Evolutionary conservation across 2,329 filamentous ascomycete species (phyloP), one percentile per base, ranked within the genome.

Genomic region (Monilinia aucupariae): DNA sequence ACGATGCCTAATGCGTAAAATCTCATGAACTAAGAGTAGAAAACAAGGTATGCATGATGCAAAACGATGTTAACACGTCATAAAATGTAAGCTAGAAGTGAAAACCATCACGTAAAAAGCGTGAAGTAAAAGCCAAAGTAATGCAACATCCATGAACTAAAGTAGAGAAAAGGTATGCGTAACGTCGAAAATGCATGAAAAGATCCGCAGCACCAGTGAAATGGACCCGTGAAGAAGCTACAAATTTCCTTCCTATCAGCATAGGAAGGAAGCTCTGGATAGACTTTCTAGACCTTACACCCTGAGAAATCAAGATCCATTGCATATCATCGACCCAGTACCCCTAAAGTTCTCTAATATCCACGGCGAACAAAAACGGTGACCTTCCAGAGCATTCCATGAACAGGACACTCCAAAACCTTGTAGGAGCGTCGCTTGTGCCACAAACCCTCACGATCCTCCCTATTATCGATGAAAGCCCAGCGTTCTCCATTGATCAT

Each of bases 331-430:
- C 4, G 13, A 37, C 27, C 7, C 13, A 37, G 47, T 34, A 8
- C 41, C 41, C 43, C 20, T 47, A 12, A 34, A 45, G 45, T 4
- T 4, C 12, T 4, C 22, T 61, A 62, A 49, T 62, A 62, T 15
- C 59, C 59, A 27, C 59, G 52, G 13, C 59, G 43, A 49, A 62
- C 51, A n/a, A 62, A 62, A 1, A 62, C 59, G 8, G 59, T 62
- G 4, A 62, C 51, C 25, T 62, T 62, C 59, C 59, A 62, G 39
- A n/a, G 7, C 43, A 50, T 48, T 5, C 22, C 32, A 22, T 49
- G 48, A 27, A 37, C 32, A n/a, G 39, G 51, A 49, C 59, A 62
- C 22, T 34, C 51, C n/a, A 62, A 27, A 3, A 62, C 12, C 51
- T 56, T 62, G 27, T 62, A 62, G 0, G 45, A 56, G 0, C 59